These are phyloP conservation scores for Termitomyces sp. DNA, from an alignment of 768 basidiomycete genomes.

Conservation along the genomic window DNA sequence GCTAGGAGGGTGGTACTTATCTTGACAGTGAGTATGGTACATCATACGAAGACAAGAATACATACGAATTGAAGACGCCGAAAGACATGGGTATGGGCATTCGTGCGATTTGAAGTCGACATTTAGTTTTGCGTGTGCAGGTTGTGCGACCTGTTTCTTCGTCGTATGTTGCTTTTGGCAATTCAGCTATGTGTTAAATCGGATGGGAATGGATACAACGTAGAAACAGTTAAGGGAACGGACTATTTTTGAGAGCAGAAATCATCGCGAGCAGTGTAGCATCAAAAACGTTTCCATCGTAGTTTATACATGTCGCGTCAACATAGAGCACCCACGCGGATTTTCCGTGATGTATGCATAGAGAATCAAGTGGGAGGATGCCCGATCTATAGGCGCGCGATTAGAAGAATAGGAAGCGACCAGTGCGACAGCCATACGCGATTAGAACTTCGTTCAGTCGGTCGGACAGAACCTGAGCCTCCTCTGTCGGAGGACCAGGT, in stretches of 20 bases:
- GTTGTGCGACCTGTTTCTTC: constrained; percentile 58
- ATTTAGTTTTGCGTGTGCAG: constrained; percentile 47
- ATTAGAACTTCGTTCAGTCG: constrained; percentile 74
- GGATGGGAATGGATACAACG: background rate
- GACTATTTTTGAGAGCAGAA: constrained; percentile 81
- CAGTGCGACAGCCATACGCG: constrained; percentile 41
- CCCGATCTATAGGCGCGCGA: constrained; percentile 46
- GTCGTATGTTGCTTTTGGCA: constrained; percentile 70
- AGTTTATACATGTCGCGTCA: constrained; percentile 94
- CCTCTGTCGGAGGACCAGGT: constrained; percentile 91
- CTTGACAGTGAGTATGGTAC: background rate
- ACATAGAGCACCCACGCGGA: constrained; percentile 93
- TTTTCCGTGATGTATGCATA: constrained; percentile 78
- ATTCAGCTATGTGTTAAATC: constrained; percentile 39
- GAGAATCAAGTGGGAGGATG: constrained; percentile 55
- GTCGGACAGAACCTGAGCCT: constrained; percentile 88
- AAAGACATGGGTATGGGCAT: constrained; percentile 57
- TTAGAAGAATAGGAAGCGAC: background rate
- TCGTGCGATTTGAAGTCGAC: constrained; percentile 42
- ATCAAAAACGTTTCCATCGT: constrained; percentile 94
- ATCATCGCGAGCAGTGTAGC: constrained; percentile 85
- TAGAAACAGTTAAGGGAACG: constrained; percentile 19
- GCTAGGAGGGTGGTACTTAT: constrained; percentile 39
- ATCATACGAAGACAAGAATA: constrained; percentile 9
- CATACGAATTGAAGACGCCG: constrained; percentile 80